Percentiles rank a stretch among this genome's conserved stretches.
These are phyloP conservation scores for Chaetomium cochliodes DNA, from an alignment of 495 filamentous ascomycete genomes.

Conservation along the genomic window DNA sequence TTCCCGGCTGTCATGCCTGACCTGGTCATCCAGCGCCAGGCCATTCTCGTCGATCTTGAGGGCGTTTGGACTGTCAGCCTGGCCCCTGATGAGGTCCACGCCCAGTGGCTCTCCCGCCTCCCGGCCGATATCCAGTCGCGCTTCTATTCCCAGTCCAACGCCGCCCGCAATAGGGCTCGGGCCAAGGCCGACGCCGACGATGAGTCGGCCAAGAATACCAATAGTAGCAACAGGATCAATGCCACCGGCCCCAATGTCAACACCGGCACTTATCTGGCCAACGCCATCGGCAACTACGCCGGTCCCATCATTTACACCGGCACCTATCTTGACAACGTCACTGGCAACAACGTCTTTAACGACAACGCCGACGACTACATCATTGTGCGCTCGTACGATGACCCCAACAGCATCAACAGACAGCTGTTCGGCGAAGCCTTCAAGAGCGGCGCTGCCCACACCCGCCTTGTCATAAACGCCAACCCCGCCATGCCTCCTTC, in stretches of 20 bases:
- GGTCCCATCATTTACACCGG: no score
- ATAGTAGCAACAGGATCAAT: not conserved
- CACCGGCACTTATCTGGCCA: not conserved
- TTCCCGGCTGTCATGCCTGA: constrained; percentile 44
- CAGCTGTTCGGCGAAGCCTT: not conserved
- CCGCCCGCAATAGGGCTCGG: no score
- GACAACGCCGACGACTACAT: no score
- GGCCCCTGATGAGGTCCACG: constrained; percentile 25
- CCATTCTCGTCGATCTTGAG: constrained; percentile 43
- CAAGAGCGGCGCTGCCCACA: not conserved
- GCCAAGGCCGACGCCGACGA: not conserved
- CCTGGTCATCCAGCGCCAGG: constrained; percentile 35
- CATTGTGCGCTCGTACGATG: no score
- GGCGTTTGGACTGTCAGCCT: constrained; percentile 46
- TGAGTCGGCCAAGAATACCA: not conserved
- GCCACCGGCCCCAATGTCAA: not conserved
- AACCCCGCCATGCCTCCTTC: not conserved
- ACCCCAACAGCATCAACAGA: not conserved
- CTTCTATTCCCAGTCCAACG: constrained; percentile 3
- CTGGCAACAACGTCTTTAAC: no score
- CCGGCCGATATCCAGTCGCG: constrained; percentile 2
- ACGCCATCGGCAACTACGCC: not conserved
- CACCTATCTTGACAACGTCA: no score
- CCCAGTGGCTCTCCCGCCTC: constrained; percentile 10
- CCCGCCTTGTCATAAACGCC: no score